Evolutionary conservation across 2,329 filamentous ascomycete species (phyloP).

Genomic region (Myrmaecium sp.): DNA sequence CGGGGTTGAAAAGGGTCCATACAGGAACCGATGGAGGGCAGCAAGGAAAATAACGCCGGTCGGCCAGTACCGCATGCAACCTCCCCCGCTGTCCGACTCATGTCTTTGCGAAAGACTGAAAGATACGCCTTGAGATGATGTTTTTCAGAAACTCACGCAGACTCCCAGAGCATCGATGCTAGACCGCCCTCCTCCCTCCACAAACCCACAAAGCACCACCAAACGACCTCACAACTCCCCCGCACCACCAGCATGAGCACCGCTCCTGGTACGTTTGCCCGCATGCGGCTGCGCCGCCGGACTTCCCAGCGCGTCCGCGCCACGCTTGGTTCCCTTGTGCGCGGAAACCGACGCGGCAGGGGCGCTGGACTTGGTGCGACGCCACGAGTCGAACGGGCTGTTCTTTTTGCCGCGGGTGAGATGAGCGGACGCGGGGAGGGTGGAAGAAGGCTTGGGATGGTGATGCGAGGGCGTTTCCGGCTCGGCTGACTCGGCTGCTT

Average conservation of each 20-base stretch:
- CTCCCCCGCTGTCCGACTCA: too few species aligned
- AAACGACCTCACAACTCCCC: background rate
- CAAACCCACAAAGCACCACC: background rate
- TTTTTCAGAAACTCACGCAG: too few species aligned
- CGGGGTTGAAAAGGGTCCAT: too few species aligned
- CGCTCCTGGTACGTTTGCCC: slow-evolving; percentile 4
- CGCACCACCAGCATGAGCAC: slow-evolving; percentile 1
- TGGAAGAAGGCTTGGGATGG: slow-evolving; percentile 7
- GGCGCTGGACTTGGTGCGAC: slow-evolving; percentile 39
- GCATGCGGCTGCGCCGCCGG: slow-evolving; percentile 1
- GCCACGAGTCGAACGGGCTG: slow-evolving; percentile 53
- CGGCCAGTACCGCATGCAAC: too few species aligned
- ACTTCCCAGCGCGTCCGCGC: slow-evolving; percentile 19
- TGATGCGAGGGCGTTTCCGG: slow-evolving; percentile 7
- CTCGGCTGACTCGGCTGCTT: slow-evolving; percentile 1
- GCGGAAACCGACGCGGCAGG: slow-evolving; percentile 16
- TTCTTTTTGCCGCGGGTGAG: slow-evolving; percentile 13
- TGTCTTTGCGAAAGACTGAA: too few species aligned
- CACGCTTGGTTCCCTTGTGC: slow-evolving; percentile 27
- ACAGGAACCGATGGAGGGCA: too few species aligned
- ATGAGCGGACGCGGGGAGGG: slow-evolving; percentile 4
- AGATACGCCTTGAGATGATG: too few species aligned
- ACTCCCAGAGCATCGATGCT: too few species aligned
- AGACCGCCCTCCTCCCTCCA: too few species aligned
- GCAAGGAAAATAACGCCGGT: too few species aligned